Conservation (phyloP, 2,329 filamentous ascomycete genomes). For the Curvularia eragrostidis region DNA sequence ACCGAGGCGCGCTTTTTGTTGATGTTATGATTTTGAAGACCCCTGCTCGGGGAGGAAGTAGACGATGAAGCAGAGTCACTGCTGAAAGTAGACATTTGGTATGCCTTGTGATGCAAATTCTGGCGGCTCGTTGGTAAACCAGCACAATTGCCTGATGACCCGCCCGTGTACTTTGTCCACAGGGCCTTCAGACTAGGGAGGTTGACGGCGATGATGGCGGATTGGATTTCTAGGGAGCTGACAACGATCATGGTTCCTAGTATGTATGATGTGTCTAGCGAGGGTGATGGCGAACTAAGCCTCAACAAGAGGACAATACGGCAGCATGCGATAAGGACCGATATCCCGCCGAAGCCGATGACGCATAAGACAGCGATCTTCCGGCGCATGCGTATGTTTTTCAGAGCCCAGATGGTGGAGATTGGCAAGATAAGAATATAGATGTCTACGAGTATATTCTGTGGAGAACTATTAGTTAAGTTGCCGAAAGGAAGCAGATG, state of each 20-base stretch:
- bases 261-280: conserved; percentile 1
- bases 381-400: conserved; percentile 1
- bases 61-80: neutral
- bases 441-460: conserved; percentile 13
- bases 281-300: neutral
- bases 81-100: neutral
- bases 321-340: conserved; percentile 7
- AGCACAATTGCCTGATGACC: neutral
- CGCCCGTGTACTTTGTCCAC: neutral
- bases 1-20: neutral
- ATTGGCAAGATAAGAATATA: conserved; percentile 8
- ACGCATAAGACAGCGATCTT: conserved; percentile 9
- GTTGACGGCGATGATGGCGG: conserved; percentile 9
- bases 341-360: conserved; percentile 9
- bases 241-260: conserved; percentile 1
- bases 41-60: neutral
- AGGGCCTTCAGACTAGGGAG: conserved; percentile 9
- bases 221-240: conserved; percentile 10
- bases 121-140: neutral
- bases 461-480: neutral
- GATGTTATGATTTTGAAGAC: neutral
- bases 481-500: neutral
- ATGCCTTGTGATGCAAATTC: neutral
- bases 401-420: conserved; percentile 3
- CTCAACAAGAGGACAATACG: neutral